These are phyloP conservation scores for Fusarium annulatum DNA, from an alignment of 2,329 filamentous ascomycete species.

Conservation along the genomic window DNA sequence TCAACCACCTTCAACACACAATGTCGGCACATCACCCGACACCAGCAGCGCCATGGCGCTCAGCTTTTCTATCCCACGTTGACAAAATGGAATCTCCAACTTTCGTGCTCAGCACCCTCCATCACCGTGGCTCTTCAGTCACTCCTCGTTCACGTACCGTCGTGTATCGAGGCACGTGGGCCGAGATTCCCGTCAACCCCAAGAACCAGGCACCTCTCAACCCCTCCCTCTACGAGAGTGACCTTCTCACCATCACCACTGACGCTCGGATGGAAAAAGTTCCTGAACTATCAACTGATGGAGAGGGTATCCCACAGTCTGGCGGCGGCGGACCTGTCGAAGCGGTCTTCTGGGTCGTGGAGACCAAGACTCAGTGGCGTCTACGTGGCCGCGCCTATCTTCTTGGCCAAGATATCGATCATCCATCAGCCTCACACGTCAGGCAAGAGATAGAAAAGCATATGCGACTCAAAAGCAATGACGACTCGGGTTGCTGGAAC, in stretches of 20 bases:
- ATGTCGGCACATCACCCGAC: constrained; percentile 41
- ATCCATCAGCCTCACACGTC: constrained; percentile 56
- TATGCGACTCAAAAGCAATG: constrained; percentile 63
- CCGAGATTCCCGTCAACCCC: constrained; percentile 75
- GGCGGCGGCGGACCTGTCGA: constrained; percentile 80
- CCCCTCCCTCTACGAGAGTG: constrained; percentile 74
- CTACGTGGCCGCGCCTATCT: constrained; percentile 81
- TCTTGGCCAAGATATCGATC: constrained; percentile 75
- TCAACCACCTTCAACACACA: constrained; percentile 44
- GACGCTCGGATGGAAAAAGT: constrained; percentile 90
- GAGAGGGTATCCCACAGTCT: constrained; percentile 53
- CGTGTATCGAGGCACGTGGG: constrained; percentile 88
- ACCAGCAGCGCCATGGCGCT: constrained; percentile 64
- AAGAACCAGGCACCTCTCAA: constrained; percentile 80
- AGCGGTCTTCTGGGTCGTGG: constrained; percentile 82
- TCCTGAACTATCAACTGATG: constrained; percentile 68
- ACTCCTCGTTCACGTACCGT: constrained; percentile 77
- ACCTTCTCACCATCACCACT: constrained; percentile 86
- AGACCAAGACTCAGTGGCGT: constrained; percentile 83
- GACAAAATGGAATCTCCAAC: constrained; percentile 58
- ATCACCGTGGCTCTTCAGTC: constrained; percentile 52
- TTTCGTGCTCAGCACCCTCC: constrained; percentile 64
- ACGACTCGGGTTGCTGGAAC: constrained; percentile 69
- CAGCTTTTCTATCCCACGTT: constrained; percentile 63
- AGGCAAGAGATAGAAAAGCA: constrained; percentile 69